phyloP scores from a whole-genome alignment of 345 rosid species.

The Citrus medica region DNA sequence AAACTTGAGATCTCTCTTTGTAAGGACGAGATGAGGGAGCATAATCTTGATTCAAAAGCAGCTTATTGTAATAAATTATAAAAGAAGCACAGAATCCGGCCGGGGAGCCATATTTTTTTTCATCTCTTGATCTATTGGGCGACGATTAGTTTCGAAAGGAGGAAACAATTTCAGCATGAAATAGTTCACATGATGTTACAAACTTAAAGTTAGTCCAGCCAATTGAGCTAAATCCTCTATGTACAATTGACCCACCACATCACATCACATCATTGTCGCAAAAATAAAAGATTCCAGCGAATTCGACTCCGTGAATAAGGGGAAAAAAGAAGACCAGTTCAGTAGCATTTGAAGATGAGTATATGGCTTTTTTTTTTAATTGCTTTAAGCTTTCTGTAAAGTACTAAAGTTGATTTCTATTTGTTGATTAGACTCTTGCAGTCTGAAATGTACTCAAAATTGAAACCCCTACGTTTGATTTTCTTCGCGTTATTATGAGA shows the following conservation, averaged over 20 bases:
- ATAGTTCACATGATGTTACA: background rate
- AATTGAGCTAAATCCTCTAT: background rate
- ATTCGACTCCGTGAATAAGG: slow-evolving; percentile 31
- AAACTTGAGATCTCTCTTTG: background rate
- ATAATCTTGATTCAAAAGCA: slow-evolving; percentile 1
- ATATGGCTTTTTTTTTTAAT: background rate
- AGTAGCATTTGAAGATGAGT: background rate
- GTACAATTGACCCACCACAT: slow-evolving; percentile 12
- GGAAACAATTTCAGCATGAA: background rate
- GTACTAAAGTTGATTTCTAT: background rate
- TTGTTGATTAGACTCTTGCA: background rate
- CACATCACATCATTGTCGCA: background rate
- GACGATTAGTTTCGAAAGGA: background rate
- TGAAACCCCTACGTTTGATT: background rate
- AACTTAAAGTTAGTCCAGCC: background rate
- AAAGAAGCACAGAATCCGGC: background rate
- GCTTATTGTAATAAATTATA: background rate
- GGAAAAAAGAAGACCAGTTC: background rate
- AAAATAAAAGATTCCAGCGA: slow-evolving; percentile 3
- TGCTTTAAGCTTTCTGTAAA: background rate
- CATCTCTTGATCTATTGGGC: background rate
- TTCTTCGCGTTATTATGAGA: background rate
- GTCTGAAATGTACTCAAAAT: background rate
- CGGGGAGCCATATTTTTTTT: background rate
- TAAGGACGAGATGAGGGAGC: background rate